These are phyloP conservation scores for Aureobasidium sp. DNA, from an alignment of 2,329 filamentous ascomycete genomes.

Conservation along the genomic window DNA sequence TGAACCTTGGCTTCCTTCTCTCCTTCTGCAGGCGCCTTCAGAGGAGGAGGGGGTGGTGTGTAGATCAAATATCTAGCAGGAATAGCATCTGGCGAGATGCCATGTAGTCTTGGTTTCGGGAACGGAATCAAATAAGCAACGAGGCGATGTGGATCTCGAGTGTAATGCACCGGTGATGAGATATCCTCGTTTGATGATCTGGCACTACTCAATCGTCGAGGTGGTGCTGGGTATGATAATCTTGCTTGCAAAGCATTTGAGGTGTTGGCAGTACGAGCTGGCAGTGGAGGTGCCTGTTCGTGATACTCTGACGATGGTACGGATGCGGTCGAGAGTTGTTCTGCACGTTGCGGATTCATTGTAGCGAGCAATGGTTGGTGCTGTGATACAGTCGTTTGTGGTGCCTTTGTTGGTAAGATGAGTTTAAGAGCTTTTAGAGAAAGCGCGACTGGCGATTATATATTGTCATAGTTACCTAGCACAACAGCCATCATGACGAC, in stretches of 20 bases:
- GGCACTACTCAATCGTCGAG: neutral
- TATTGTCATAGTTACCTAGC: neutral
- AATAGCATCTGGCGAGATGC: conserved; percentile 25
- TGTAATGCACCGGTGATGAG: conserved; percentile 32
- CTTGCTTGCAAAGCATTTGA: neutral
- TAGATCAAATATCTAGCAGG: conserved; percentile 38
- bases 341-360: neutral
- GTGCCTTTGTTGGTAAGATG: neutral
- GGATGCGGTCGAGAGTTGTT: neutral
- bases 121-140: conserved; percentile 39
- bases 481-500: neutral
- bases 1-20: conserved; percentile 36
- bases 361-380: neutral
- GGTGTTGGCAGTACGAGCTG: neutral
- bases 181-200: conserved; percentile 17
- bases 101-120: conserved; percentile 33
- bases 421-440: neutral
- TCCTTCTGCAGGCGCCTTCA: conserved; percentile 32
- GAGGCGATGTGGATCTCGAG: conserved; percentile 34
- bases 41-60: conserved; percentile 36
- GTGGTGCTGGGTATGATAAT: neutral
- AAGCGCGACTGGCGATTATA: neutral
- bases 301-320: neutral
- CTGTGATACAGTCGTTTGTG: neutral
- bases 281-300: neutral